Percentiles rank a stretch among this genome's conserved stretches.
phyloP scores from a whole-genome alignment of 495 filamentous ascomycete genomes.

The Penicillium mononematosum region DNA sequence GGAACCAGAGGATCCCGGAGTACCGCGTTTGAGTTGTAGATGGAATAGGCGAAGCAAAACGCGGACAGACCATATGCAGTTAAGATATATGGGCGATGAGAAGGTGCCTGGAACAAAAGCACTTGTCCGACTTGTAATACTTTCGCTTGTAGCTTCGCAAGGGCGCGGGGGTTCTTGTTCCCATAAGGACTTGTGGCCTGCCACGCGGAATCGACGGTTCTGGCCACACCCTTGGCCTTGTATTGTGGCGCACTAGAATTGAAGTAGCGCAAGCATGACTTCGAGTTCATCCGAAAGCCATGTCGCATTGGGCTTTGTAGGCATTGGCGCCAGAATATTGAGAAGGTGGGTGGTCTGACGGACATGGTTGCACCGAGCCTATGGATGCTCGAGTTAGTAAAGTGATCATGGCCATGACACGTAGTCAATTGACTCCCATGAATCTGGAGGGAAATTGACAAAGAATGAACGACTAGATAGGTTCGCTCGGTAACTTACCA shows the following conservation, averaged over 20 bases:
- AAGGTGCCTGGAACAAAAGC: slow-evolving; percentile 59
- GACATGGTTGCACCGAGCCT: slow-evolving; percentile 33
- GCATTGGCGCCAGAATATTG: slow-evolving; percentile 31
- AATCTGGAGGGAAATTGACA: background rate
- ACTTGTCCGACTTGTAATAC: slow-evolving; percentile 29
- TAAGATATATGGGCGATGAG: slow-evolving; percentile 57
- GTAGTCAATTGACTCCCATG: background rate
- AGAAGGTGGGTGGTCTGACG: slow-evolving; percentile 30
- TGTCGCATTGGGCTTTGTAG: slow-evolving; percentile 19
- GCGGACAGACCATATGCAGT: slow-evolving; percentile 54
- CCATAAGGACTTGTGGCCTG: slow-evolving; percentile 20
- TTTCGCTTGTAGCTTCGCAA: slow-evolving; percentile 35
- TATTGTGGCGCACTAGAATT: slow-evolving; percentile 32
- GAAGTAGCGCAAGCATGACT: slow-evolving; percentile 35
- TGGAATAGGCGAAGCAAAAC: slow-evolving; percentile 58
- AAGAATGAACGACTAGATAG: background rate
- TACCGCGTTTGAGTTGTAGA: slow-evolving; percentile 51
- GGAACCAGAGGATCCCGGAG: slow-evolving; percentile 36
- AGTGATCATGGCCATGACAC: background rate
- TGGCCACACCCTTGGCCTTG: slow-evolving; percentile 13
- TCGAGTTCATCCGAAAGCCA: slow-evolving; percentile 10
- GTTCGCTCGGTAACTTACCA: slow-evolving; percentile 15
- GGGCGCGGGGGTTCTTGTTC: slow-evolving; percentile 18
- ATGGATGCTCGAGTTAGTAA: slow-evolving; percentile 20
- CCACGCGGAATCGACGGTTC: slow-evolving; percentile 13